These are phyloP conservation scores for Sorghum bicolor DNA, from an alignment of 176 grass and related monocot genomes.

Conservation along the genomic window DNA sequence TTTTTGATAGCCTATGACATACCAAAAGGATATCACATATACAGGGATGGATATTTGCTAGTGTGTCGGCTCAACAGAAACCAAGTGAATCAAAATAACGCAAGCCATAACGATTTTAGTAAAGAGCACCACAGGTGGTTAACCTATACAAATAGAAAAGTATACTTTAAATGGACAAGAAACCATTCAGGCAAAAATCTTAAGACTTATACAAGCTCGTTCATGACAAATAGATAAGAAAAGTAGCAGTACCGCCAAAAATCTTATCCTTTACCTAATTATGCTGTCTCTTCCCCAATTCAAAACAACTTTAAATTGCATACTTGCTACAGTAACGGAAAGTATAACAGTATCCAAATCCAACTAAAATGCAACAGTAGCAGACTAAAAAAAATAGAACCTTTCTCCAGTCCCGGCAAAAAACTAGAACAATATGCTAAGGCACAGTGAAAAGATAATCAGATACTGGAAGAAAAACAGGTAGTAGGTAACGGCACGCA, in stretches of 20 bases:
- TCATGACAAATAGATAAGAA: neutral
- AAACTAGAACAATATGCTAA: neutral
- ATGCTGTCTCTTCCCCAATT: neutral
- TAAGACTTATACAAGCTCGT: neutral
- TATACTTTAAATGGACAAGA: neutral
- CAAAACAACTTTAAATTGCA: neutral
- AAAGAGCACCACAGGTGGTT: neutral
- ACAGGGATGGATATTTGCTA: too few relatives aligned
- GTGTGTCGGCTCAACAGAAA: neutral
- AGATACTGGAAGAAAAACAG: neutral
- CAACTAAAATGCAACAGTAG: neutral
- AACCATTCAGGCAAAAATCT: constrained; percentile 16
- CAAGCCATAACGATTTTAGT: neutral
- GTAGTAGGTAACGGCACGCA: constrained; percentile 8
- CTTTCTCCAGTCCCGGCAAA: neutral
- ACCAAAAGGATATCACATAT: constrained; percentile 7
- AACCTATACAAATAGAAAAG: neutral
- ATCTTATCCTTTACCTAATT: neutral
- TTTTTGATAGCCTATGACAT: constrained; percentile 57
- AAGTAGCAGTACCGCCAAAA: neutral
- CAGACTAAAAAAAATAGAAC: too few relatives aligned
- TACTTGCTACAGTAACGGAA: neutral
- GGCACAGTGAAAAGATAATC: neutral
- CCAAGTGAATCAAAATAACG: neutral
- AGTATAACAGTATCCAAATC: neutral